Evolutionary conservation across 192 early-diverging fungal genomes (phyloP).

Genomic region (Obelidium mucronatum): DNA sequence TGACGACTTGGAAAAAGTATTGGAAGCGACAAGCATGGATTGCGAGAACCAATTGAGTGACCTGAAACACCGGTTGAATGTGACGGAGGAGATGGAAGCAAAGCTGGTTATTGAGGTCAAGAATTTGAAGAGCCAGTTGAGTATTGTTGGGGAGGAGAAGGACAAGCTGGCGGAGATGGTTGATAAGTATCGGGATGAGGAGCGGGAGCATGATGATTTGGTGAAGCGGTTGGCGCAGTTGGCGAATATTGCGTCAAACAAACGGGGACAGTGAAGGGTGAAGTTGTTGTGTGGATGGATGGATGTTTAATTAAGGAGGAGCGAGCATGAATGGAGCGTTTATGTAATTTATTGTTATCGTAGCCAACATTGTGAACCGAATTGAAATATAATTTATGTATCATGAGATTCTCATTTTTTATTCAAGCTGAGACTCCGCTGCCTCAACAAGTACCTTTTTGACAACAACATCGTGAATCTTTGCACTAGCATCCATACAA

Average conservation of each 20-base stretch:
- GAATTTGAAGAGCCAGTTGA: not conserved
- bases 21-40: constrained; percentile 11
- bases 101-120: constrained; percentile 26
- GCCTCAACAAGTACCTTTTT: constrained; percentile 10
- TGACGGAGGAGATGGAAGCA: constrained; percentile 27
- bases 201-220: constrained; percentile 28
- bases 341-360: too few relatives aligned
- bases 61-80: constrained; percentile 7
- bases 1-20: constrained; percentile 10
- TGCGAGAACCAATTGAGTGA: constrained; percentile 11
- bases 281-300: too few relatives aligned
- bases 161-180: constrained; percentile 21
- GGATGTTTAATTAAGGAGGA: too few relatives aligned
- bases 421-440: not conserved
- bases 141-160: constrained; percentile 4
- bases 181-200: constrained; percentile 28
- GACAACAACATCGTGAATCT: constrained; percentile 65
- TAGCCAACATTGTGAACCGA: too few relatives aligned
- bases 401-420: not conserved
- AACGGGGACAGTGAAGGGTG: too few relatives aligned
- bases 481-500: constrained; percentile 77
- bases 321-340: too few relatives aligned
- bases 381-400: too few relatives aligned
- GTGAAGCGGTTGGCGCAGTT: constrained; percentile 31
- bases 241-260: constrained; percentile 14